Base-by-base conservation (phyloP, 805 yeast genomes). In the Lachancea nothofagi region DNA sequence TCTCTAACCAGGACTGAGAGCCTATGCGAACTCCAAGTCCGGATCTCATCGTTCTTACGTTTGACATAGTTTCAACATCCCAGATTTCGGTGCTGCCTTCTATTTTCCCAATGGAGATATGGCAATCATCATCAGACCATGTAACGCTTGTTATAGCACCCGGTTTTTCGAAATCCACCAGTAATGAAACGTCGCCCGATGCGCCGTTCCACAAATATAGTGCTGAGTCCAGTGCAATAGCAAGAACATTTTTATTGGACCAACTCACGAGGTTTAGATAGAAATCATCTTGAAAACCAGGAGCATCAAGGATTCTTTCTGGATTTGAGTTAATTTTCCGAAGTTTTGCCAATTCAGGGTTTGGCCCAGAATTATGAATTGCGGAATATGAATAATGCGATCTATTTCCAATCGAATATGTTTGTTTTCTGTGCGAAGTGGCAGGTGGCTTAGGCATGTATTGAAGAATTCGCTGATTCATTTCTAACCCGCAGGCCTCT, bases 171-270 rank as follows among this genome's bases (percentile, higher is more conserved):
- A 74, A 71, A 48, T 82, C 89, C 36, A 79, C 71, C 19, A 87
- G 69, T 23, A 78, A 62, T 1, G 82, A 77, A 2, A 88, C 97
- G 1, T 77, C 67, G 0, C 96, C 96, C 0, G 83, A 70, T 4
- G 74, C 69, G 1, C 96, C 97, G 62, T 89, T 84, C 97, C 97
- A 93, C 20, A 88, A 78, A 56, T 90, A 93, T 10, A 93, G 83
- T 3, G 83, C 71, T 41, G 76, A 78, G 40, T 83, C 95, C 36
- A 93, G 68, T 1, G 96, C 98, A 55, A 93, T 83, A 1, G 96
- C 97, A 23, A 93, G 68, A 31, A 80, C 68, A 59, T 90, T 87
- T 22, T 79, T 77, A 47, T 68, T 66, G 6, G 96, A 88, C 97
- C 98, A 93, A 45, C 88, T 78, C 38, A 93, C 61, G 29, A 90